Evolutionary conservation across 1,284 basidiomycete species (phyloP).

Genomic region (Schizophyllum amplum): DNA sequence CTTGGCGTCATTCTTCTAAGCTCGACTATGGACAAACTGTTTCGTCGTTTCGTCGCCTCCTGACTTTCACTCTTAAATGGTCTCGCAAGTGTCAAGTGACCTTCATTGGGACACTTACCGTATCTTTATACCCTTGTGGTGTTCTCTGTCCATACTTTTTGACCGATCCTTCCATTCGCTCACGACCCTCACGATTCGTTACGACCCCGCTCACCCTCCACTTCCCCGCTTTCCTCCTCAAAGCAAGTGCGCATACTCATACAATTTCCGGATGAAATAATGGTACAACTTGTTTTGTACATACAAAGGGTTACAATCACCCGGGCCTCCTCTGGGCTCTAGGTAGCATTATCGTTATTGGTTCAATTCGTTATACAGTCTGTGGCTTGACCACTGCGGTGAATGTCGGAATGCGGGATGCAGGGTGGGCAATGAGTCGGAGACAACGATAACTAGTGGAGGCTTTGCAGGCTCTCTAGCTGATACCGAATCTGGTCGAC

Average conservation of each 20-base stretch:
- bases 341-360: conserved; percentile 6
- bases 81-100: not conserved
- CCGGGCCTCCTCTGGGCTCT: not conserved
- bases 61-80: not conserved
- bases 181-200: not conserved
- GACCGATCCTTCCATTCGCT: not conserved
- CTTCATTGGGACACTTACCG: not conserved
- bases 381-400: not conserved
- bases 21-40: not conserved
- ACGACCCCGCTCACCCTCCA: not conserved
- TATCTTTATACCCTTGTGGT: not conserved
- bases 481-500: conserved; percentile 39
- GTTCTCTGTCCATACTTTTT: not conserved
- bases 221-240: not conserved
- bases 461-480: conserved; percentile 52
- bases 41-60: no score
- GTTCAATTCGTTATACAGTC: not conserved
- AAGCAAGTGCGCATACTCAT: not conserved
- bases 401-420: no score
- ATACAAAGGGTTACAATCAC: conserved; percentile 4
- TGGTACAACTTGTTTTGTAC: not conserved
- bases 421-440: no score
- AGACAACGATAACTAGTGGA: conserved; percentile 36
- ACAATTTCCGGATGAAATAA: not conserved
- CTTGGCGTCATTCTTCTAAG: conserved; percentile 11